A percentile compares a stretch with the other conserved stretches of the same genome.
Evolutionary conservation across 2,329 filamentous ascomycete species (phyloP).

Genomic region (Achaetomium macrosporum): DNA sequence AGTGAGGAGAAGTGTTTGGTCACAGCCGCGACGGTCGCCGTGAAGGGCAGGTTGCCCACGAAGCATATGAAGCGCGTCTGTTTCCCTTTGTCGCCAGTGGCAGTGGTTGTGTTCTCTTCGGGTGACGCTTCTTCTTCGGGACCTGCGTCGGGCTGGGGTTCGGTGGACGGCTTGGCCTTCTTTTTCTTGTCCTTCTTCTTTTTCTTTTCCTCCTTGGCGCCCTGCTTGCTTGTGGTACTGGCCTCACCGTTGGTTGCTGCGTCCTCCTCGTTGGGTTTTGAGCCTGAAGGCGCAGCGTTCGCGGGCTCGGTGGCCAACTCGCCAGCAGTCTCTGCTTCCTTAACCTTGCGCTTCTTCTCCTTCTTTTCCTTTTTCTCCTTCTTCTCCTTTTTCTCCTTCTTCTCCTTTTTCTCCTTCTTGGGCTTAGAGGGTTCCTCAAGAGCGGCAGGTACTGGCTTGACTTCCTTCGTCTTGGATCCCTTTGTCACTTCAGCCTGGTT

Average conservation of each 20-base stretch:
- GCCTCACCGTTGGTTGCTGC: slow-evolving; percentile 7
- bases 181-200: slow-evolving; percentile 29
- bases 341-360: slow-evolving; percentile 28
- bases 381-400: slow-evolving; percentile 21
- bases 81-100: slow-evolving; percentile 19
- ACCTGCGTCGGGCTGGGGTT: neutral
- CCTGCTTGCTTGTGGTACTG: slow-evolving; percentile 16
- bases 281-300: neutral
- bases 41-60: slow-evolving; percentile 80
- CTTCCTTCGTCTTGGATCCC: slow-evolving; percentile 16
- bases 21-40: slow-evolving; percentile 65
- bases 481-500: slow-evolving; percentile 25
- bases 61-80: slow-evolving; percentile 71
- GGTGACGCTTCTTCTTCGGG: slow-evolving; percentile 12
- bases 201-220: slow-evolving; percentile 31
- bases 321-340: neutral
- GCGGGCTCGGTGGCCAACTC: neutral
- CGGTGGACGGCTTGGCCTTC: slow-evolving; percentile 30
- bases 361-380: slow-evolving; percentile 25
- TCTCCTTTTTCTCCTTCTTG: slow-evolving; percentile 31
- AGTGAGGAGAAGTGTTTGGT: slow-evolving; percentile 72
- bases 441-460: neutral
- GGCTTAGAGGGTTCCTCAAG: neutral
- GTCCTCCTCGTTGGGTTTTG: neutral
- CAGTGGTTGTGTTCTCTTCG: neutral